Conservation (phyloP, 306 rosid species). For the Cucurbita moschata region DNA sequence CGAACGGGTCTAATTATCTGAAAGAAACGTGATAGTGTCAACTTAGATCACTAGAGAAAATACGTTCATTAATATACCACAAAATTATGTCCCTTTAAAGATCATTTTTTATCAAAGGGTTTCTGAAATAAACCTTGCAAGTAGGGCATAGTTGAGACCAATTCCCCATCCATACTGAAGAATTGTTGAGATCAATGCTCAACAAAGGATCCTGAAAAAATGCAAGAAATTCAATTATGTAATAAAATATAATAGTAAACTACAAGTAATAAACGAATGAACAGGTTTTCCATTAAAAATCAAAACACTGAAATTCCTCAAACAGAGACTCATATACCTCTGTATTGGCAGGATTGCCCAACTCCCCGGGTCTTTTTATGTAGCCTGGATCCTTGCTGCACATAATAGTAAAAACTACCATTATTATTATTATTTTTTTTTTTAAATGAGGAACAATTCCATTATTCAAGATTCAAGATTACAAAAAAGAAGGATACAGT, state of each 20-base stretch:
- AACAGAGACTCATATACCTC: slow-evolving; percentile 32
- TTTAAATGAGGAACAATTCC: neutral
- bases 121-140: slow-evolving; percentile 61
- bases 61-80: neutral
- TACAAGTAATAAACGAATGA: neutral
- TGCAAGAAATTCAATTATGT: slow-evolving; percentile 9
- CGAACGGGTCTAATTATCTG: slow-evolving; percentile 92
- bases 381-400: slow-evolving; percentile 90
- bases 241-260: neutral
- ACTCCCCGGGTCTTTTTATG: slow-evolving; percentile 52
- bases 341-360: slow-evolving; percentile 30
- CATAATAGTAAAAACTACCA: slow-evolving; percentile 13
- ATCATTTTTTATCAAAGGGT: slow-evolving; percentile 2
- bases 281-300: neutral
- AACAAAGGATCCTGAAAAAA: slow-evolving; percentile 66
- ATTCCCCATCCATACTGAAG: slow-evolving; percentile 77
- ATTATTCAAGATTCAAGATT: neutral
- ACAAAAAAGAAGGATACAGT: too few relatives aligned
- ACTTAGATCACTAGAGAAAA: neutral
- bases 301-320: neutral
- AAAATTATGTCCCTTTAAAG: neutral
- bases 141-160: slow-evolving; percentile 99
- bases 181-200: slow-evolving; percentile 59
- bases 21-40: slow-evolving; percentile 24
- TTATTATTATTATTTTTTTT: slow-evolving; percentile 1